These are phyloP conservation scores for Cyberlindnera suaveolens DNA, from an alignment of 805 yeast genomes.

Conservation along the genomic window DNA sequence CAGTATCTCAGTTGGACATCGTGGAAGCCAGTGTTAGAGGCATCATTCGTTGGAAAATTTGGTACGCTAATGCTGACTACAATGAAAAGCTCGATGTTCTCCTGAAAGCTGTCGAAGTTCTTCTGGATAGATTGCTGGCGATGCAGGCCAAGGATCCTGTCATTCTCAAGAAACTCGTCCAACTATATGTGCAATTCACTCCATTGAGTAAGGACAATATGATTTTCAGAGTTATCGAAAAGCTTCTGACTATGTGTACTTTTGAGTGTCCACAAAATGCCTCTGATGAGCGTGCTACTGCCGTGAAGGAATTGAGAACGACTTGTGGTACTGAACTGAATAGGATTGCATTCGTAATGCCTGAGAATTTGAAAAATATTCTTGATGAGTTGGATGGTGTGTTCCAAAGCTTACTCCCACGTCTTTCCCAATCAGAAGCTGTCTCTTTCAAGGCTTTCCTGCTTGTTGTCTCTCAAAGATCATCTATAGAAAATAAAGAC, in stretches of 20 bases:
- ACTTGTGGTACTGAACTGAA: constrained; percentile 94
- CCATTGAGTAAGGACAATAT: constrained; percentile 80
- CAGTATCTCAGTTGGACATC: constrained; percentile 75
- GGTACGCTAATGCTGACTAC: constrained; percentile 60
- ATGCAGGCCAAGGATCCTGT: constrained; percentile 77
- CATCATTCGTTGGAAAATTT: constrained; percentile 89
- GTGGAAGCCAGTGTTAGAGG: constrained; percentile 91
- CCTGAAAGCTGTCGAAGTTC: constrained; percentile 51
- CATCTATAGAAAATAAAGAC: constrained; percentile 64
- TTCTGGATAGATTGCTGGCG: constrained; percentile 69
- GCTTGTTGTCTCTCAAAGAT: constrained; percentile 84
- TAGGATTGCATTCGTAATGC: constrained; percentile 90
- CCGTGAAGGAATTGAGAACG: constrained; percentile 80
- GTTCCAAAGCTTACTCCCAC: constrained; percentile 62
- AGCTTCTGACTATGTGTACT: constrained; percentile 77
- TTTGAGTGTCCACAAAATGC: constrained; percentile 65
- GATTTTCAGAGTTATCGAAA: constrained; percentile 81
- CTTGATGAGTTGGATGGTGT: constrained; percentile 79
- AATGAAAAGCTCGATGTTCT: constrained; percentile 47
- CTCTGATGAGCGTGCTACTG: constrained; percentile 69
- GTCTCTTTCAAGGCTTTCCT: constrained; percentile 92
- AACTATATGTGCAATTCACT: constrained; percentile 89
- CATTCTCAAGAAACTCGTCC: constrained; percentile 77
- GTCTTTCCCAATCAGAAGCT: constrained; percentile 82
- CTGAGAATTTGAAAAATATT: constrained; percentile 78